These are phyloP conservation scores for Spatholobus suberectus DNA, from an alignment of 306 rosid genomes.

Conservation along the genomic window DNA sequence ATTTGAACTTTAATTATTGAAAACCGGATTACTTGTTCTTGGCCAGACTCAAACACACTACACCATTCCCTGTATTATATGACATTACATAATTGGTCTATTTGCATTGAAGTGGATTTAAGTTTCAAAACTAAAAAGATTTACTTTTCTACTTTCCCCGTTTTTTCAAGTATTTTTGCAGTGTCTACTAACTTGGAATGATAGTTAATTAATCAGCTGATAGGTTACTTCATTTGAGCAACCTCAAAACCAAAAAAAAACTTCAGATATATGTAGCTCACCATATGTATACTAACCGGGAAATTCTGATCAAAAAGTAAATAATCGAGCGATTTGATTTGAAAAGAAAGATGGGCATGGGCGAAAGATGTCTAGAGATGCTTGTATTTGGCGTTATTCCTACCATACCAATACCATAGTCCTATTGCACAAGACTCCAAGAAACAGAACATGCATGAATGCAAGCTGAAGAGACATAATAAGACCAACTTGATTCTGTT, in stretches of 20 bases:
- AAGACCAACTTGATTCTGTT: conserved; percentile 65
- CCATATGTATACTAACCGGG: background rate
- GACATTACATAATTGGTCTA: background rate
- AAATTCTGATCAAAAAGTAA: background rate
- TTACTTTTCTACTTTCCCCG: background rate
- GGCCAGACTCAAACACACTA: background rate
- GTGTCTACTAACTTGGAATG: background rate
- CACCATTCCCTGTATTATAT: background rate
- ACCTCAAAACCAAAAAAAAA: background rate
- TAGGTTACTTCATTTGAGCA: background rate
- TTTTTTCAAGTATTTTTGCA: conserved; percentile 3
- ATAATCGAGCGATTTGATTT: conserved; percentile 15
- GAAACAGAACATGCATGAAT: conserved; percentile 54
- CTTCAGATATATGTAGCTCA: background rate
- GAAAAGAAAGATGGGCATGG: conserved; percentile 33
- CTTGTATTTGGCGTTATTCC: conserved; percentile 47
- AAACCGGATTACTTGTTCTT: background rate
- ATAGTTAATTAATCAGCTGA: background rate
- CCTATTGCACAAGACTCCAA: conserved; percentile 58
- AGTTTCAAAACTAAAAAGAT: background rate
- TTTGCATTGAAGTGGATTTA: background rate
- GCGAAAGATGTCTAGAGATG: conserved; percentile 20
- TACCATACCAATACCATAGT: conserved; percentile 21
- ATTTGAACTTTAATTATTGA: background rate
- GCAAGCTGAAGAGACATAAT: conserved; percentile 51